These are phyloP conservation scores for Balakata baccata DNA, from an alignment of 345 rosid species.

Conservation along the genomic window DNA sequence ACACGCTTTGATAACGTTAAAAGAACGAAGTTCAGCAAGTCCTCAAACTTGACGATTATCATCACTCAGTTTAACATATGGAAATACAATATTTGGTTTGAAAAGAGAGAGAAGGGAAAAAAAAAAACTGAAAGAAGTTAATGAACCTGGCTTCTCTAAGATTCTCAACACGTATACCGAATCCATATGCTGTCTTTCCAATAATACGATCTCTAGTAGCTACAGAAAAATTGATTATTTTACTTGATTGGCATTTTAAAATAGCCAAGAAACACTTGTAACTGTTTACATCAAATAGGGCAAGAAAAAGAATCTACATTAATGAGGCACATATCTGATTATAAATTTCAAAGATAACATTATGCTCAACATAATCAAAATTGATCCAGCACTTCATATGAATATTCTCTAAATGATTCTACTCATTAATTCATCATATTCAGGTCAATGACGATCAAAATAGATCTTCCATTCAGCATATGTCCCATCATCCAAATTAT, in stretches of 20 bases:
- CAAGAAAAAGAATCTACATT: background rate
- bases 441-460: background rate
- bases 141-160: constrained; percentile 77
- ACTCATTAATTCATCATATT: background rate
- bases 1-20: background rate
- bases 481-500: background rate
- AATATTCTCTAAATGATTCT: background rate
- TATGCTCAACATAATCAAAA: background rate
- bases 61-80: background rate
- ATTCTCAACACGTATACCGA: constrained; percentile 77
- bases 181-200: constrained; percentile 53
- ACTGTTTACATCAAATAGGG: background rate
- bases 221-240: constrained; percentile 32
- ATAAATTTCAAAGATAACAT: background rate
- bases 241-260: background rate
- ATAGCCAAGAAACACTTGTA: no score
- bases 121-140: background rate
- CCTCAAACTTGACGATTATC: background rate
- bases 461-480: background rate
- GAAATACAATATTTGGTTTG: background rate
- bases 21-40: background rate
- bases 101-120: background rate
- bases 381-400: no score
- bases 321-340: background rate
- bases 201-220: constrained; percentile 60